Evolutionary conservation across 345 rosid species (phyloP).

Genomic region (Rhizophora apiculata): DNA sequence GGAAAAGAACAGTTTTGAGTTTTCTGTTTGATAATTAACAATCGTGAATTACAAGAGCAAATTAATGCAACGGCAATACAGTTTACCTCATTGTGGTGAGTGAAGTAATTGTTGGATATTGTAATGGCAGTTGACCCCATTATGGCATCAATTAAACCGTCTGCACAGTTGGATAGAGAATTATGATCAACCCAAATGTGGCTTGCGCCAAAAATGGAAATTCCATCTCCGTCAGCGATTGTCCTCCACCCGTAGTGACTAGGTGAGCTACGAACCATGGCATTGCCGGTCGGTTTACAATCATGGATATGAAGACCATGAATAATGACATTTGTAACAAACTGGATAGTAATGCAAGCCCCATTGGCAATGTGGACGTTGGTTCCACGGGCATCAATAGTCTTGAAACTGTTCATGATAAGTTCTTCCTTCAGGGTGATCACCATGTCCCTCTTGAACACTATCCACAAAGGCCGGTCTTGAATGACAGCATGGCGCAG

Average conservation of each 20-base stretch:
- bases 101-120: conserved; percentile 25
- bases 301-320: conserved; percentile 34
- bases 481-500: conserved; percentile 31
- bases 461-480: conserved; percentile 29
- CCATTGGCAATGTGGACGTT: conserved; percentile 51
- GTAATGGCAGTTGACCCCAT: conserved; percentile 32
- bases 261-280: conserved; percentile 35
- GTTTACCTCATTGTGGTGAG: conserved; percentile 26
- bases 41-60: background rate
- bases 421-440: conserved; percentile 28
- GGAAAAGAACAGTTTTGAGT: background rate
- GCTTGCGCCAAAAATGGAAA: conserved; percentile 28
- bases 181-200: conserved; percentile 95
- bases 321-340: conserved; percentile 25
- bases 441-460: conserved; percentile 32
- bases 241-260: conserved; percentile 35
- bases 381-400: conserved; percentile 35
- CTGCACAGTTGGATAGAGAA: conserved; percentile 54
- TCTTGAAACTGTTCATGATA: conserved; percentile 33
- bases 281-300: conserved; percentile 31
- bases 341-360: conserved; percentile 33
- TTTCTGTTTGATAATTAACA: background rate
- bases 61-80: background rate
- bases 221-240: conserved; percentile 35
- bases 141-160: conserved; percentile 25